Percentiles rank a stretch among this genome's conserved stretches.
Conservation (phyloP, 2,329 filamentous ascomycete genomes). For the Colletotrichum lupini region DNA sequence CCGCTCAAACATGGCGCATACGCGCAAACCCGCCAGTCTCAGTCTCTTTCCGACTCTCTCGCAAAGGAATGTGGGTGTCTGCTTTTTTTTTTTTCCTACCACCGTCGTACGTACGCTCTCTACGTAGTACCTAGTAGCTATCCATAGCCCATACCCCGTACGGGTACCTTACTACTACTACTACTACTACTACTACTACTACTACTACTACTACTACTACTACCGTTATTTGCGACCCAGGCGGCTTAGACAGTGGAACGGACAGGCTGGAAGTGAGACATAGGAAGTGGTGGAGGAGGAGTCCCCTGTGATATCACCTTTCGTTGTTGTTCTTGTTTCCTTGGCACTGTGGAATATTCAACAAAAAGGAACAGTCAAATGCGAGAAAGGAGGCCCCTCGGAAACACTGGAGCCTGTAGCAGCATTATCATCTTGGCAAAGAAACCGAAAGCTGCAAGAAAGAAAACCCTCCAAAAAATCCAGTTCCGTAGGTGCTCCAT, state of each 20-base stretch:
- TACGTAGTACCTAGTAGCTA: neutral
- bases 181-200: neutral
- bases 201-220: neutral
- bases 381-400: neutral
- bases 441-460: neutral
- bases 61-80: constrained; percentile 8
- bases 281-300: neutral
- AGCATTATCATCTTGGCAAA: constrained; percentile 25
- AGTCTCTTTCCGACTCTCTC: neutral
- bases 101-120: neutral
- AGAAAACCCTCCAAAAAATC: neutral
- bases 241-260: neutral
- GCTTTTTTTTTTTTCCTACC: neutral
- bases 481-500: neutral
- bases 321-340: neutral
- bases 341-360: neutral
- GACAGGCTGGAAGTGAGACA: neutral
- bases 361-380: neutral
- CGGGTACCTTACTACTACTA: neutral
- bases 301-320: neutral
- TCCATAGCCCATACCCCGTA: neutral
- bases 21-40: neutral
- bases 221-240: neutral
- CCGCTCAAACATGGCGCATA: constrained; percentile 16
- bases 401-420: constrained; percentile 5